Base-by-base conservation (phyloP, 106 monocot species). In the Dendrobium catenatum region DNA sequence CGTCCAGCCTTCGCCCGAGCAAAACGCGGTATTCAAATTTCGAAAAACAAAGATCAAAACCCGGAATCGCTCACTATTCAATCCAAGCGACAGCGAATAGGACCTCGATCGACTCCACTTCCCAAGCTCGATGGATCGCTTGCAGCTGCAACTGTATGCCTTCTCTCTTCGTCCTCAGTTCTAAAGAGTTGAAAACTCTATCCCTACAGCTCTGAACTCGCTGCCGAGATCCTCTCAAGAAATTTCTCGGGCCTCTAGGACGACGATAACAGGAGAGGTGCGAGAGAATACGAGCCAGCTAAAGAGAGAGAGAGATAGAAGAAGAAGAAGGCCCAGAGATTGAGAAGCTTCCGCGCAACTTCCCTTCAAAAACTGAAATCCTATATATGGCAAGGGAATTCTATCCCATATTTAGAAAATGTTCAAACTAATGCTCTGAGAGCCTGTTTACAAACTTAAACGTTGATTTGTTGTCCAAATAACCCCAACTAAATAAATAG, bases 331-430 rank as follows among this genome's bases (percentile, higher is more conserved):
- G 15, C 7, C 8, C 58, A 58, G 5, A 6, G 26, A 7, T 22
- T 0, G 37, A 42, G 74, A 74, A 76, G 48, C 48, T 76, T 76
- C 76, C 49, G 26, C 46, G 76, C 76, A 76, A 9, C 76, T 76
- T 76, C 76, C 47, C 22, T 20, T 37, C 2, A 31, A 4, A 37
- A 70, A 70, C 13, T 10, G 13, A 48, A 48, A 48, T 11, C 11
- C 11, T 48, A 9, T 48, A 48, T 48, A 9, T 48, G 13, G 51
- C 51, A 13, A 51, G 51, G 51, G 51, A 51, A 51, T 51, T 51
- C 51, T 15, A 15, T 51, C 10, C 15, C 51, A 37, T 37, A 37
- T 37, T 37, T 37, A 37, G 37, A 11, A 13, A 2, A 51, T 51
- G 9, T 13, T 51, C 51, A 13, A 51, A 9, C 10, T 13, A 51